Base-by-base conservation (phyloP, 2,329 filamentous ascomycete species). In the Fusarium sp. region DNA sequence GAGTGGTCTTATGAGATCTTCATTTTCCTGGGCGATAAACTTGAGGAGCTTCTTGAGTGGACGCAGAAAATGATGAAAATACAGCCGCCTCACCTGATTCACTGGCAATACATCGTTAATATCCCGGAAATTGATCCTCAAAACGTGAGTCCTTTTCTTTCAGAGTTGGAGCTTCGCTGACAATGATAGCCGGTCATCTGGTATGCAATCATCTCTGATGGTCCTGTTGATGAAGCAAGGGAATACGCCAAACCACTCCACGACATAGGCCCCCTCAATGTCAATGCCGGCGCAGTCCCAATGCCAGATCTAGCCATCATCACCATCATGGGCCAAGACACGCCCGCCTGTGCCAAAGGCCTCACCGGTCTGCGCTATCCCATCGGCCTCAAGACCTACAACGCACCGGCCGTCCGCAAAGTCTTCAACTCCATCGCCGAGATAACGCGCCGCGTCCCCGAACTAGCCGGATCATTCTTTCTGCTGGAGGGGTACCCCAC, bases 401-500 rank as follows among this genome's bases (percentile, higher is more conserved):
- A 80, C 39, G 26, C 67, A 4, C 41, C 67, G 0, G 74, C 78
- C 4, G 64, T 75, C 20, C 56, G 67, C 4, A 51, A 64, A 30
- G 68, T 73, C 7, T 81, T 75, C 48, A 61, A 76, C 26, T 66
- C 75, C 15, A 82, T 81, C 66, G 61, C 56, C 13, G 64, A 71
- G 17, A 65, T 74, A 14, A 58, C 65, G 0, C 49, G 45, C 1
- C 55, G 57, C 0, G n/a, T 60, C 3, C 67, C 69, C 1, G 56
- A 71, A 13, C 62, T 72, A 9, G 48, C 58, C 3, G 61, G 61
- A 2, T 72, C 70, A 6, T 76, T 87, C 35, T 84, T 87, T 75
- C 80, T 87, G 76, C 83, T 87, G 44, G 86, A 88, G 68, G 83
- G 83, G 8, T 88, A 87, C 74, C 79, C 68, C 2, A 65, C 63